Conservation (phyloP, 371 early-diverging fungal genomes). For the Lichtheimia hyalospora region DNA sequence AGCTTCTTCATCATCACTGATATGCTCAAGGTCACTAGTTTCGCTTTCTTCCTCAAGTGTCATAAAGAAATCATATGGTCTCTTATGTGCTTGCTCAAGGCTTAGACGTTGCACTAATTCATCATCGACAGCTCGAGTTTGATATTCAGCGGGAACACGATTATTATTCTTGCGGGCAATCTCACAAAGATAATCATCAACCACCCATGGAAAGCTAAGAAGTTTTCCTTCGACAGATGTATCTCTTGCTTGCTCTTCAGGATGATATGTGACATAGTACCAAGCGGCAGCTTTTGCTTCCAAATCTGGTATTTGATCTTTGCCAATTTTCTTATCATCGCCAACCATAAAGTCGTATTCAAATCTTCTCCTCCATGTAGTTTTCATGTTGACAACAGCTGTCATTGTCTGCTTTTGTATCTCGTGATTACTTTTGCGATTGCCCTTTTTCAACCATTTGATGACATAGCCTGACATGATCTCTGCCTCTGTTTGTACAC, state of each 20-base stretch:
- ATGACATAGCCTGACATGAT: constrained; percentile 46
- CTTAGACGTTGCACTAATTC: background rate
- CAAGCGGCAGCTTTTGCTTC: constrained; percentile 66
- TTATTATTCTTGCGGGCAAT: constrained; percentile 32
- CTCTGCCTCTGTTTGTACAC: constrained; percentile 57
- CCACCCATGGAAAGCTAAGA: constrained; percentile 68
- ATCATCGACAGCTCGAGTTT: constrained; percentile 16
- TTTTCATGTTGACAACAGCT: constrained; percentile 29
- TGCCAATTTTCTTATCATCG: constrained; percentile 6
- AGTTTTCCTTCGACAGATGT: constrained; percentile 24
- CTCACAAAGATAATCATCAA: constrained; percentile 52
- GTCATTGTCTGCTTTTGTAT: constrained; percentile 45
- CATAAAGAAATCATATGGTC: background rate
- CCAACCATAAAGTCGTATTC: constrained; percentile 43
- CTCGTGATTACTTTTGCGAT: constrained; percentile 43
- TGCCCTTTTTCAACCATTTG: constrained; percentile 42
- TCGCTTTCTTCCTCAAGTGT: background rate
- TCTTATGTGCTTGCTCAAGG: background rate
- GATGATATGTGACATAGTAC: constrained; percentile 70
- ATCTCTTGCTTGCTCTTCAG: constrained; percentile 21
- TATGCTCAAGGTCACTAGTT: background rate
- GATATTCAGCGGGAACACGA: constrained; percentile 1
- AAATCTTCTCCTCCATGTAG: constrained; percentile 35
- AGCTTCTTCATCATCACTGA: background rate
- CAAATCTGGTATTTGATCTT: constrained; percentile 3